These are phyloP conservation scores for Microstroma glucosiphilum DNA, from an alignment of 1,284 basidiomycete species.

Conservation along the genomic window DNA sequence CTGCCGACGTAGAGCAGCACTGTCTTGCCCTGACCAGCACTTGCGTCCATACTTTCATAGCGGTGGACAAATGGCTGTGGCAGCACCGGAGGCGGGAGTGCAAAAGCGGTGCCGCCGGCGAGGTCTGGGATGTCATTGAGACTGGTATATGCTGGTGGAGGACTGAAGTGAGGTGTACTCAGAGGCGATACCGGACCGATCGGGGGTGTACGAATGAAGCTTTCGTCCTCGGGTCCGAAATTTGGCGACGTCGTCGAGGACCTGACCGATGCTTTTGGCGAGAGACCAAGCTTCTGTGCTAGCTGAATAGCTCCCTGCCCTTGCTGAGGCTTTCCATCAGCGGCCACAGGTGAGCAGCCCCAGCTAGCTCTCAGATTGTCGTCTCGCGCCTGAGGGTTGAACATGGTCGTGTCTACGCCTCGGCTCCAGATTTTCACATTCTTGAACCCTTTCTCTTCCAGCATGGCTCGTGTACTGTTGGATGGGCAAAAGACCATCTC, in stretches of 20 bases:
- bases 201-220: constrained; percentile 52
- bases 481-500: constrained; percentile 58
- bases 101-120: constrained; percentile 19
- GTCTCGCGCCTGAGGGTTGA: constrained; percentile 52
- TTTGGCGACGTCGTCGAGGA: constrained; percentile 3
- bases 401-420: constrained; percentile 34
- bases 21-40: constrained; percentile 29
- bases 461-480: constrained; percentile 55
- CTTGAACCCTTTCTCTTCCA: constrained; percentile 53
- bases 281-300: constrained; percentile 28
- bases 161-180: constrained; percentile 38
- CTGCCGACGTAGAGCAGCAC: constrained; percentile 53
- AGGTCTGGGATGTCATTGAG: constrained; percentile 37
- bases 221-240: constrained; percentile 25
- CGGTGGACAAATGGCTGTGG: background rate
- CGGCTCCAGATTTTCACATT: constrained; percentile 58
- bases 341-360: constrained; percentile 50
- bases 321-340: constrained; percentile 12
- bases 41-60: constrained; percentile 4
- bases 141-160: constrained; percentile 44
- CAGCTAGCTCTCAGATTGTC: constrained; percentile 53
- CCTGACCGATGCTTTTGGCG: constrained; percentile 6
- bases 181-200: constrained; percentile 26
- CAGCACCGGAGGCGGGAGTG: constrained; percentile 33
- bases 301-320: constrained; percentile 20